Percentiles rank a stretch among this genome's conserved stretches.
phyloP scores from a whole-genome alignment of 352 stramenopile genomes.

The Pythium insidiosum region DNA sequence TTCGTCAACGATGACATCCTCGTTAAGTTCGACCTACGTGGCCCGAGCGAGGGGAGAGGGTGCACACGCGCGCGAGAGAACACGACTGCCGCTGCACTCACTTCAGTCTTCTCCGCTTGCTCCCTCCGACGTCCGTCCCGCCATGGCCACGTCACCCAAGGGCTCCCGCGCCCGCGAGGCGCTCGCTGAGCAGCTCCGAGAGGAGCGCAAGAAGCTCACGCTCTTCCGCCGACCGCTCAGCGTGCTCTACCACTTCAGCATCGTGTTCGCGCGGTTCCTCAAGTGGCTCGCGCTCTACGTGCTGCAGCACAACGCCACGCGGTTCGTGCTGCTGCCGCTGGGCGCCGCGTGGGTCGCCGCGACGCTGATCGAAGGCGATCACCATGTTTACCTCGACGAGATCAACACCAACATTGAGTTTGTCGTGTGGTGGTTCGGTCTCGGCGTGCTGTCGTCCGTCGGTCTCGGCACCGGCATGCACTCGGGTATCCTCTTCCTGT shows the following conservation, averaged over 20 bases:
- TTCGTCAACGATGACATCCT: constrained; percentile 4
- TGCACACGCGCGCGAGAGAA: too few species aligned
- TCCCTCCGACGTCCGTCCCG: background rate
- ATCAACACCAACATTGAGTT: constrained; percentile 84
- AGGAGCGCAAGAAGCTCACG: constrained; percentile 80
- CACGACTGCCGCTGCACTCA: constrained; percentile 1
- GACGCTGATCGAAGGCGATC: constrained; percentile 56
- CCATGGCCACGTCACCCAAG: constrained; percentile 5
- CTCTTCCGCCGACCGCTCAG: constrained; percentile 67
- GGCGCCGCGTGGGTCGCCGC: constrained; percentile 55
- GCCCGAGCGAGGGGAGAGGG: too few species aligned
- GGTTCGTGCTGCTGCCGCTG: constrained; percentile 72
- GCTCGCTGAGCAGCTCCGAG: constrained; percentile 52
- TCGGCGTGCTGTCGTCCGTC: constrained; percentile 92
- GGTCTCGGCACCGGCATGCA: constrained; percentile 92
- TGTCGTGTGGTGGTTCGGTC: constrained; percentile 90
- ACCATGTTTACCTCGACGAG: constrained; percentile 71
- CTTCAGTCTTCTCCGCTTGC: constrained; percentile 1
- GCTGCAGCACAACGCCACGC: constrained; percentile 56
- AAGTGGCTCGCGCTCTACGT: constrained; percentile 64
- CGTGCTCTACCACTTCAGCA: constrained; percentile 76
- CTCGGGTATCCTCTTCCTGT: constrained; percentile 92
- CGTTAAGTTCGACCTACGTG: constrained; percentile 18
- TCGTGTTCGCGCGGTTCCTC: constrained; percentile 67
- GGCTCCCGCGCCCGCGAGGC: background rate